Evolutionary conservation across 2,329 filamentous ascomycete species (phyloP).

Genomic region (Aspergillus piperis): DNA sequence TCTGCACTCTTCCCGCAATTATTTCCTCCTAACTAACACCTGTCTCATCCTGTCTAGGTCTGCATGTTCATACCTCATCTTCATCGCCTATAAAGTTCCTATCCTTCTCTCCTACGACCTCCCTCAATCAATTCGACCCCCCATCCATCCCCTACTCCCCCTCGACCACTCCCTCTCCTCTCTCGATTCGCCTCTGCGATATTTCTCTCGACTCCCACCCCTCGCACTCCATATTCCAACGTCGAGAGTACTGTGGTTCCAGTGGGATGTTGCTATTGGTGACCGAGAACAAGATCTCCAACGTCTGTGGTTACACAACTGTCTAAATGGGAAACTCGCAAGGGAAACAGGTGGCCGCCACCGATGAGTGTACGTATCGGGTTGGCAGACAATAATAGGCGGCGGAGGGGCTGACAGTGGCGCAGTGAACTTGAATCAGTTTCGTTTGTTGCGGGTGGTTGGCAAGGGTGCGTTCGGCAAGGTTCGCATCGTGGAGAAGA

Average conservation of each 20-base stretch:
- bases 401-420: conserved; percentile 22
- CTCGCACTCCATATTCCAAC: not conserved
- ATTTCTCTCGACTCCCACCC: not conserved
- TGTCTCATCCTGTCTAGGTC: conserved; percentile 15
- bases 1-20: conserved; percentile 15
- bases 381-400: not conserved
- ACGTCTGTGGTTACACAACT: conserved; percentile 23
- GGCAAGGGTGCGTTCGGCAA: conserved; percentile 98
- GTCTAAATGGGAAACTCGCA: conserved; percentile 85
- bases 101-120: not conserved
- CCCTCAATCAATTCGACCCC: conserved; percentile 1
- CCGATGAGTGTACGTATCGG: conserved; percentile 76
- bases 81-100: conserved; percentile 15
- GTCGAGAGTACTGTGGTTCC: conserved; percentile 2
- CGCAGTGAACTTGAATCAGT: conserved; percentile 93
- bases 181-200: too few relatives aligned
- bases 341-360: conserved; percentile 88
- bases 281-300: conserved; percentile 22
- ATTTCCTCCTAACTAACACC: conserved; percentile 15
- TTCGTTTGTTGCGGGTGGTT: conserved; percentile 90
- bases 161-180: conserved; percentile 3
- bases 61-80: conserved; percentile 15
- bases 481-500: conserved; percentile 96
- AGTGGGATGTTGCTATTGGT: conserved; percentile 29
- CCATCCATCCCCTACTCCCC: not conserved